Evolutionary conservation across 495 filamentous ascomycete genomes (phyloP), one percentile per base, ranked within the genome.

Genomic region (Daldinia childiae): DNA sequence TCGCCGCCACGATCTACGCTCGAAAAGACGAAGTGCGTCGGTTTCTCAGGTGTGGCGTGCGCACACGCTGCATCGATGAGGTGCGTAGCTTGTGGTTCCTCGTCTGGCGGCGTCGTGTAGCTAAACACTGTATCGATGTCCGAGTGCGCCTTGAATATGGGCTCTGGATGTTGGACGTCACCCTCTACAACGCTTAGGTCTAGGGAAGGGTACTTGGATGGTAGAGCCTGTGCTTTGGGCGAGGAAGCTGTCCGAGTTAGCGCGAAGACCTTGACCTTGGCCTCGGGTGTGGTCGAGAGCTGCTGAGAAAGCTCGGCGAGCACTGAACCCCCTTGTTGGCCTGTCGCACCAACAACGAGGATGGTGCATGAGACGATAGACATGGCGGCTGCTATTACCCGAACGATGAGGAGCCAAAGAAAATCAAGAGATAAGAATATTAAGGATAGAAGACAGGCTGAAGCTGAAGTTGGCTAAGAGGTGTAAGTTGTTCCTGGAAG

Each of bases 271-370:
- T 88, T 84, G 77, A 90, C 82, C 8, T 79, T 74, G n/a, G 79
- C 62, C 3, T 67, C 51, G 43, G 80, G 54, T 5, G 79, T 78
- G 14, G 71, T 54, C 1, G 52, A 29, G 11, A 67, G 51, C 17
- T 90, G 78, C 9, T 38, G 38, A 27, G 66, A 63, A 34, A 93
- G 86, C 57, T 83, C 85, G 4, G 85, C 77, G 72, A 94, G 81
- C 36, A 90, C 78, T 12, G 85, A 82, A 29, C 88, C 85, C 62
- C 92, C 91, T 77, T 93, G 92, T 68, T 91, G 87, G 75, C 90
- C 90, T 0, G 90, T 94, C 4, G 89, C 91, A 19, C 91, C 91
- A 21, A 90, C 88, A 63, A 93, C 76, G 50, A 92, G 85, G 61
- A 91, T 76, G 1, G 81, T 76, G 36, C 52, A 45, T n/a, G 71